phyloP scores from a whole-genome alignment of 495 filamentous ascomycete genomes.

The Oidiodendron maius region DNA sequence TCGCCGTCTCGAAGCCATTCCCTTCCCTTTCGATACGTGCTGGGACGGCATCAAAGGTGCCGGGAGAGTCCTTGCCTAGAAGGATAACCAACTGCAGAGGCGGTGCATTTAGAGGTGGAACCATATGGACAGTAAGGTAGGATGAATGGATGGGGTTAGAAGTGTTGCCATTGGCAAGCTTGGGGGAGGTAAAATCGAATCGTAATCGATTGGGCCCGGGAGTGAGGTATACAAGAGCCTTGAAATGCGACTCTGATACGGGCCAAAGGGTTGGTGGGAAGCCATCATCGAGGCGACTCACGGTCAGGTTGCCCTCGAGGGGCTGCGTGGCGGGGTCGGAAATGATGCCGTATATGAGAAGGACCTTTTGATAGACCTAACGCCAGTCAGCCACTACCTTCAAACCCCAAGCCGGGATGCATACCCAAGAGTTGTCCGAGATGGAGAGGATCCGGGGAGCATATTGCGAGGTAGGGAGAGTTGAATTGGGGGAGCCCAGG shows the following conservation, averaged over 20 bases:
- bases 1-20: constrained; percentile 69
- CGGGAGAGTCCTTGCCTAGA: constrained; percentile 81
- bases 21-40: constrained; percentile 71
- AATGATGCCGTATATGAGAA: constrained; percentile 73
- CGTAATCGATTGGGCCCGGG: constrained; percentile 81
- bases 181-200: constrained; percentile 80
- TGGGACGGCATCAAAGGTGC: constrained; percentile 76
- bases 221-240: constrained; percentile 78
- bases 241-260: constrained; percentile 81
- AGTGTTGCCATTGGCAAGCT: constrained; percentile 61
- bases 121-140: constrained; percentile 76
- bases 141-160: constrained; percentile 69
- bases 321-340: constrained; percentile 59
- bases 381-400: not conserved
- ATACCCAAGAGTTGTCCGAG: constrained; percentile 76
- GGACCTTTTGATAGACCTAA: constrained; percentile 84
- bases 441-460: constrained; percentile 73
- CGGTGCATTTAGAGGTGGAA: constrained; percentile 67
- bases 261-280: constrained; percentile 81
- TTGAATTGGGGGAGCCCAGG: constrained; percentile 46
- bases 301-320: constrained; percentile 72
- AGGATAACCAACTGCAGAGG: constrained; percentile 82
- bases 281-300: constrained; percentile 75
- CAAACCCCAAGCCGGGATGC: not conserved
- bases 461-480: constrained; percentile 62